Conservation (phyloP, 345 rosid genomes). For the Odontarrhena argentea region DNA sequence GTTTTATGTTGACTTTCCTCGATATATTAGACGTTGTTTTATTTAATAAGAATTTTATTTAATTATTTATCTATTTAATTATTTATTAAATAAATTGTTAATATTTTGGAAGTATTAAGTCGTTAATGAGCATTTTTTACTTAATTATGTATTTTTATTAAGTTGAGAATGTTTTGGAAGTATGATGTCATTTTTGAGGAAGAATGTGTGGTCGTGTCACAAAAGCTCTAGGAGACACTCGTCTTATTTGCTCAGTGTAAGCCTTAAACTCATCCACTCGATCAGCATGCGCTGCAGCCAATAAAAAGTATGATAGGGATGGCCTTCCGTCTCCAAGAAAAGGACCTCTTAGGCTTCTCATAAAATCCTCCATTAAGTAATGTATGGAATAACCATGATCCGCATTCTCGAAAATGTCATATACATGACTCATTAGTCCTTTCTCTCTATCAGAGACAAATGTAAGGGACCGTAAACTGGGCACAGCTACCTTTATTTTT, state of each 20-base stretch:
- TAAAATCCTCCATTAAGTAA: conserved; percentile 74
- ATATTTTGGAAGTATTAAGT: no score
- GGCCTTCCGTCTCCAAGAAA: conserved; percentile 81
- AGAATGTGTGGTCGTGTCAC: no score
- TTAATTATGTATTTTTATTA: no score
- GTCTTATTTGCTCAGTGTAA: conserved; percentile 61
- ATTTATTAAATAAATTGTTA: no score
- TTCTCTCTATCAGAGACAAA: conserved; percentile 82
- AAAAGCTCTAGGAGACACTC: conserved; percentile 58
- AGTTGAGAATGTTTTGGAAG: no score
- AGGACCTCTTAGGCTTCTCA: conserved; percentile 70
- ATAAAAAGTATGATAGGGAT: conserved; percentile 59
- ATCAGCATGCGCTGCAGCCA: conserved; percentile 79
- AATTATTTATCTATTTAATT: no score
- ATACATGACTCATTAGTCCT: conserved; percentile 56
- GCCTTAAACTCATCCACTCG: conserved; percentile 59
- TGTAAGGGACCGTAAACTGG: conserved; percentile 59
- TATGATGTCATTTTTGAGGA: no score
- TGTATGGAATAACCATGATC: conserved; percentile 73
- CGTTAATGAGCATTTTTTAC: no score
- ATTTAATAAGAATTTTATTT: no score
- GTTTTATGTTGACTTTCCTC: no score
- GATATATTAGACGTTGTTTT: no score
- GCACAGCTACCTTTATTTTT: conserved; percentile 61
- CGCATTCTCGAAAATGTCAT: conserved; percentile 66